phyloP scores from a whole-genome alignment of 1,284 basidiomycete species.

The Dichomitus squalens region DNA sequence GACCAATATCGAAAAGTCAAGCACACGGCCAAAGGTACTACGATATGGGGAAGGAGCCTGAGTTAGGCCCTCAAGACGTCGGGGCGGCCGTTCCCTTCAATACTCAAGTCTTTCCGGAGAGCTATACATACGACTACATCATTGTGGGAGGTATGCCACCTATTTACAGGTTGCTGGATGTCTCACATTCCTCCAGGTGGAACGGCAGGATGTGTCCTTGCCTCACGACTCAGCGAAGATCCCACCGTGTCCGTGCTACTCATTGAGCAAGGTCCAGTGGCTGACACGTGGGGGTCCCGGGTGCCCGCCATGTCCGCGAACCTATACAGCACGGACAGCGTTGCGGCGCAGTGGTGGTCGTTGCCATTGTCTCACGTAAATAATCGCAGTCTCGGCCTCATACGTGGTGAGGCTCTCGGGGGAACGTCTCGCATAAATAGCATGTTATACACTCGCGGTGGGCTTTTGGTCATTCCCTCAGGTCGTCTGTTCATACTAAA shows the following conservation, averaged over 20 bases:
- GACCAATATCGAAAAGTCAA: too few relatives aligned
- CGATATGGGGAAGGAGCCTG: too few relatives aligned
- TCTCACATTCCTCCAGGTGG: slow-evolving; percentile 29
- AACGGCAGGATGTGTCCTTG: slow-evolving; percentile 39
- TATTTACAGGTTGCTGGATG: background rate
- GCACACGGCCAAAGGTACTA: too few relatives aligned
- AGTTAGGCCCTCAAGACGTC: too few relatives aligned
- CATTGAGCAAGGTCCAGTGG: slow-evolving; percentile 36
- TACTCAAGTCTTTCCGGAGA: background rate
- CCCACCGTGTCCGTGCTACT: slow-evolving; percentile 32
- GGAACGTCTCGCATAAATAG: slow-evolving; percentile 46
- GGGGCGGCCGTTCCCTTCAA: background rate
- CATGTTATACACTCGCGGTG: slow-evolving; percentile 41
- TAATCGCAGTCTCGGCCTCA: slow-evolving; percentile 24
- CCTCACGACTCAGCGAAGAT: slow-evolving; percentile 35
- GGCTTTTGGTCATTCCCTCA: background rate
- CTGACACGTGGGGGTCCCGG: slow-evolving; percentile 36
- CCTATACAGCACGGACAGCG: slow-evolving; percentile 3
- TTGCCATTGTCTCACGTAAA: slow-evolving; percentile 22
- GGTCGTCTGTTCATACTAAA: background rate
- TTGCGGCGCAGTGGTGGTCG: slow-evolving; percentile 13
- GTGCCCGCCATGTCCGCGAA: slow-evolving; percentile 39
- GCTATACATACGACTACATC: slow-evolving; percentile 27
- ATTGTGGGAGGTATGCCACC: slow-evolving; percentile 20
- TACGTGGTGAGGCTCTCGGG: slow-evolving; percentile 43